A percentile compares a stretch with the other conserved stretches of the same genome.
Evolutionary conservation across 1,139 yeast species (phyloP).

Genomic region (Saccharomyces pastorianus): DNA sequence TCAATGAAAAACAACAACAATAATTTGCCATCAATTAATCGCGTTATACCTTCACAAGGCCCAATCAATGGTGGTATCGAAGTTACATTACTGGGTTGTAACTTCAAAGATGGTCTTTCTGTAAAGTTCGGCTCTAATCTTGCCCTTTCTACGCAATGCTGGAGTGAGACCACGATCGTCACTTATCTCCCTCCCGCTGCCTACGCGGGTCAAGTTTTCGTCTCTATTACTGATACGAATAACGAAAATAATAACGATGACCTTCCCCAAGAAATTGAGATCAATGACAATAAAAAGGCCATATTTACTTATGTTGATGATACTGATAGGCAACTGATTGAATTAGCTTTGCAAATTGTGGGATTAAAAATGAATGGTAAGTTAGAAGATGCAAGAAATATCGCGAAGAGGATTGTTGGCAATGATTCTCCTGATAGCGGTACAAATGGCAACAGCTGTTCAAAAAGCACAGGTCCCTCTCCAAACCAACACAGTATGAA

Average conservation of each 20-base stretch:
- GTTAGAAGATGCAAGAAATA: slow-evolving; percentile 80
- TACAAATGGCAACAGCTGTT: background rate
- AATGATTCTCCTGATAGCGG: slow-evolving; percentile 5
- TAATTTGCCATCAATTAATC: slow-evolving; percentile 39
- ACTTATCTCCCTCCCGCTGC: slow-evolving; percentile 83
- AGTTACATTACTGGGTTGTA: slow-evolving; percentile 74
- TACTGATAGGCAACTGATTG: slow-evolving; percentile 82
- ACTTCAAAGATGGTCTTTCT: slow-evolving; percentile 67
- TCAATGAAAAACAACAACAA: background rate
- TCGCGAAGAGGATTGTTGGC: slow-evolving; percentile 76
- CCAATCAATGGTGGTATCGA: slow-evolving; percentile 90
- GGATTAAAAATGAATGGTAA: slow-evolving; percentile 91
- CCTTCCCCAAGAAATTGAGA: slow-evolving; percentile 5
- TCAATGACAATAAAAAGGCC: slow-evolving; percentile 18
- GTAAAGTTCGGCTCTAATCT: slow-evolving; percentile 75
- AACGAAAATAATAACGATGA: background rate
- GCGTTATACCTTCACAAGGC: slow-evolving; percentile 86
- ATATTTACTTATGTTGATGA: slow-evolving; percentile 85
- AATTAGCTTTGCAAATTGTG: slow-evolving; percentile 82
- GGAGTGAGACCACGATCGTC: slow-evolving; percentile 87
- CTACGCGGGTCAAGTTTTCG: slow-evolving; percentile 79
- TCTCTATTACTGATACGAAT: slow-evolving; percentile 50
- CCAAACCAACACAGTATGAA: background rate
- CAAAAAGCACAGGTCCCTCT: background rate
- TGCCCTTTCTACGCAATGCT: slow-evolving; percentile 80